Evolutionary conservation across 2,329 filamentous ascomycete species (phyloP).

Genomic region (Chrysoporthe deuterocubensis): DNA sequence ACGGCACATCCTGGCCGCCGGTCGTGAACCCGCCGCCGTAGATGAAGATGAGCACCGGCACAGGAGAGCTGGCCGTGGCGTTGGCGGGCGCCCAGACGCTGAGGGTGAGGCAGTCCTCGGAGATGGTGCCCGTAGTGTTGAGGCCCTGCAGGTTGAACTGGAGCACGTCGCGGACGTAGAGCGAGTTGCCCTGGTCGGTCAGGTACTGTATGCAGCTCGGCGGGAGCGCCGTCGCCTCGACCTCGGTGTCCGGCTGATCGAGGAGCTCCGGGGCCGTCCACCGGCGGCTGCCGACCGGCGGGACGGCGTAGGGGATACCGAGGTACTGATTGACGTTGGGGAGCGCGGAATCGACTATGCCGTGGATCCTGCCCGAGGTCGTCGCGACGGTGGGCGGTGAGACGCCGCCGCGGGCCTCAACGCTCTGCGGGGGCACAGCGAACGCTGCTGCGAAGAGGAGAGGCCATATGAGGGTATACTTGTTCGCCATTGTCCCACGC

Average conservation of each 20-base stretch:
- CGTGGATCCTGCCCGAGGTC: constrained; percentile 28
- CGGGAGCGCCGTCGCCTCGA: constrained; percentile 29
- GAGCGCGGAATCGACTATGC: constrained; percentile 23
- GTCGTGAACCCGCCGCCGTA: constrained; percentile 37
- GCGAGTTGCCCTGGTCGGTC: constrained; percentile 21
- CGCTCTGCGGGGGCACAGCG: neutral
- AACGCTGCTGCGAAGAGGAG: neutral
- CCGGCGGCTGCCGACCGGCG: constrained; percentile 34
- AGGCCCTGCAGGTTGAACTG: constrained; percentile 35
- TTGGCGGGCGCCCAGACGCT: constrained; percentile 32
- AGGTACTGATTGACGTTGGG: constrained; percentile 36
- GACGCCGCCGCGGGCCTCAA: neutral
- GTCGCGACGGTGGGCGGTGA: neutral
- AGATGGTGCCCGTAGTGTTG: constrained; percentile 30
- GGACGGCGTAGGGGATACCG: constrained; percentile 37
- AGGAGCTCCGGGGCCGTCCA: constrained; percentile 33
- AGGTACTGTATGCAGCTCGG: constrained; percentile 34
- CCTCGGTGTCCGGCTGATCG: constrained; percentile 23
- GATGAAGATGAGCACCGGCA: constrained; percentile 35
- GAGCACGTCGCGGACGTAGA: constrained; percentile 25
- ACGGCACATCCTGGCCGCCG: constrained; percentile 36
- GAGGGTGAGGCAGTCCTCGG: constrained; percentile 35
- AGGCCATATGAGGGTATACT: neutral
- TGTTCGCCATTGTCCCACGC: neutral
- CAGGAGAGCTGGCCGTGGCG: neutral